phyloP scores from a whole-genome alignment of 192 early-diverging fungal species.

The Chytriomyces sp. region DNA sequence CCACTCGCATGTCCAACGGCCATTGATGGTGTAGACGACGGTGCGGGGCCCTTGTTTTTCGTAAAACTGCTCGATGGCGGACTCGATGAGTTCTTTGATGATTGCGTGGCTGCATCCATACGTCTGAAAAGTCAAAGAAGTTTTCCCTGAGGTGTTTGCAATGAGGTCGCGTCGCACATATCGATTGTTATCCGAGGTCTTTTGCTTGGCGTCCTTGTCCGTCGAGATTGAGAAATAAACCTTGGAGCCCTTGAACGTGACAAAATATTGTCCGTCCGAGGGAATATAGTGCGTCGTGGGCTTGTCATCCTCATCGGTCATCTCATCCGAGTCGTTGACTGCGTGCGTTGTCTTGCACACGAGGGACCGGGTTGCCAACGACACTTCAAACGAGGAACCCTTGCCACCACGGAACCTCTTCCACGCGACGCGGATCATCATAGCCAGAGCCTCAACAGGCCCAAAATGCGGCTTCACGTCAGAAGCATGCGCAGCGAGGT shows the following conservation, averaged over 20 bases:
- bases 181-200: too few species aligned
- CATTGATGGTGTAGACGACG: neutral
- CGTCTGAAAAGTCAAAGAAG: neutral
- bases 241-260: neutral
- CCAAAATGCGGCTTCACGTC: neutral
- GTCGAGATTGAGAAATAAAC: neutral
- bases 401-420: too few species aligned
- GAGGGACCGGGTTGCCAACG: neutral
- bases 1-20: neutral
- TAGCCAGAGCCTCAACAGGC: neutral
- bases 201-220: neutral
- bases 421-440: neutral
- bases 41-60: neutral
- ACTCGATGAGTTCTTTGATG: constrained; percentile 3
- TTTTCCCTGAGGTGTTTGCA: neutral
- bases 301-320: neutral
- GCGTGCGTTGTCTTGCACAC: neutral
- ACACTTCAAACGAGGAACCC: neutral
- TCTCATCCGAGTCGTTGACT: neutral
- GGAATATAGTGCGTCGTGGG: constrained; percentile 21
- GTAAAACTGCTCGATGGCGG: constrained; percentile 6
- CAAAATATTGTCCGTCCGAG: neutral
- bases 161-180: neutral
- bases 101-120: neutral
- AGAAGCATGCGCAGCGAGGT: constrained; percentile 6